These are phyloP conservation scores for Erigeron philadelphicus DNA, from an alignment of 140 eudicot species.

Conservation along the genomic window DNA sequence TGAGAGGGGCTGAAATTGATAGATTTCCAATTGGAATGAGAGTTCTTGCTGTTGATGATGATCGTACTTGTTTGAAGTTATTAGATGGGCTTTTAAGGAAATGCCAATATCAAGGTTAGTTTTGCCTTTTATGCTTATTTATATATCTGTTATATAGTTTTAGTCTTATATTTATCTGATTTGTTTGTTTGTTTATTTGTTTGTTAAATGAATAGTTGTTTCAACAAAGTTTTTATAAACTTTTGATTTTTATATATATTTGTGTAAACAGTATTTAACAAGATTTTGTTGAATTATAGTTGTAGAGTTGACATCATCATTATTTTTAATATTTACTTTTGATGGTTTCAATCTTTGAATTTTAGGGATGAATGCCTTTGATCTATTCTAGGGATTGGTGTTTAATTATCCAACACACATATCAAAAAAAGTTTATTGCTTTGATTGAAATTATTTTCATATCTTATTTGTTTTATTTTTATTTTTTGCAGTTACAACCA, in stretches of 20 bases:
- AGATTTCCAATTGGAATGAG: conserved; percentile 87
- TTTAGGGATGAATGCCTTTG: conserved; percentile 15
- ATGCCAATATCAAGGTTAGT: conserved; percentile 86
- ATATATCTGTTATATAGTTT: neutral
- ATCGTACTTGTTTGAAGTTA: conserved; percentile 73
- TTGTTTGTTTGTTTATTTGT: conserved; percentile 12
- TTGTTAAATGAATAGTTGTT: neutral
- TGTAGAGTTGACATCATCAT: conserved; percentile 12
- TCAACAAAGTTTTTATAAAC: conserved; percentile 13
- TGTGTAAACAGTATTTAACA: conserved; percentile 1
- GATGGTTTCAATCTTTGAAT: conserved; percentile 13
- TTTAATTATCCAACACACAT: neutral
- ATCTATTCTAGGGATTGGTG: conserved; percentile 26
- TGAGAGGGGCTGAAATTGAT: conserved; percentile 44
- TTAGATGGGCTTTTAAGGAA: conserved; percentile 67
- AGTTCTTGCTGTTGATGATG: conserved; percentile 98
- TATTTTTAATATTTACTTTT: conserved; percentile 15
- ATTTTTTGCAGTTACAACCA: conserved; percentile 61
- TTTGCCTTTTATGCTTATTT: conserved; percentile 16
- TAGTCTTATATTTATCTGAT: conserved; percentile 8
- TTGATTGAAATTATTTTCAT: conserved; percentile 9
- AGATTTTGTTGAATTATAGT: neutral
- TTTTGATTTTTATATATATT: conserved; percentile 14
- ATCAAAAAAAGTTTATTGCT: neutral
- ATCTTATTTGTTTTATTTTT: neutral